A percentile compares a stretch with the other conserved stretches of the same genome.
These are phyloP conservation scores for Diphasiastrum complanatum DNA, from an alignment of 83 land plant genomes.

Conservation along the genomic window DNA sequence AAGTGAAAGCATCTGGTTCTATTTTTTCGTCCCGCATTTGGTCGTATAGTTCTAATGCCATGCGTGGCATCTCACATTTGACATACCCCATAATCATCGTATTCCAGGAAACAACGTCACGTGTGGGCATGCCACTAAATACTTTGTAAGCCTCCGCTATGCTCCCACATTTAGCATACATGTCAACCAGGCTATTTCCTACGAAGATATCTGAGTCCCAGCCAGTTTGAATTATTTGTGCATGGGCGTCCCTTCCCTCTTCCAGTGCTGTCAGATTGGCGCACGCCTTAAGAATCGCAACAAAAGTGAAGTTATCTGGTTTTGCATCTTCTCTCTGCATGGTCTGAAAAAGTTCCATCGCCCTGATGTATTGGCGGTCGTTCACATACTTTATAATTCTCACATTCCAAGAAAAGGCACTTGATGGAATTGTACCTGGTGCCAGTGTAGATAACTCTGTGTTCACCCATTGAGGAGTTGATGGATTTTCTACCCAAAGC, in stretches of 20 bases:
- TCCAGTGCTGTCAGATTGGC: not conserved
- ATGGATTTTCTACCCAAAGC: no score
- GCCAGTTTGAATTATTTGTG: not conserved
- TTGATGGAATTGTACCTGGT: no score
- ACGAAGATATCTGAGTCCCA: conserved; percentile 4
- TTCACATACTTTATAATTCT: no score
- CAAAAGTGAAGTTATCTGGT: no score
- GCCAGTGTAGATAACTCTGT: no score
- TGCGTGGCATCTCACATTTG: not conserved
- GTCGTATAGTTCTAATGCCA: conserved; percentile 1
- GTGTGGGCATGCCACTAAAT: not conserved
- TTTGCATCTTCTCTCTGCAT: no score
- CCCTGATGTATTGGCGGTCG: no score
- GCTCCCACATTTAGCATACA: conserved; percentile 13
- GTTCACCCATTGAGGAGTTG: no score
- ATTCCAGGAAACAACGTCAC: conserved; percentile 9
- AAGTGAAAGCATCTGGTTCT: not conserved
- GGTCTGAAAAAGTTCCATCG: no score
- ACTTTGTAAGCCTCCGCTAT: not conserved
- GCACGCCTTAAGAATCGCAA: no score
- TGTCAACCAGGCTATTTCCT: conserved; percentile 8
- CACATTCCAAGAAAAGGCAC: no score
- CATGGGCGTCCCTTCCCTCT: conserved; percentile 7
- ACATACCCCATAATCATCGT: conserved; percentile 13
- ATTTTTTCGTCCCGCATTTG: conserved; percentile 10